Conservation (phyloP, 208 protist species). For the Crithidia fasciculata region DNA sequence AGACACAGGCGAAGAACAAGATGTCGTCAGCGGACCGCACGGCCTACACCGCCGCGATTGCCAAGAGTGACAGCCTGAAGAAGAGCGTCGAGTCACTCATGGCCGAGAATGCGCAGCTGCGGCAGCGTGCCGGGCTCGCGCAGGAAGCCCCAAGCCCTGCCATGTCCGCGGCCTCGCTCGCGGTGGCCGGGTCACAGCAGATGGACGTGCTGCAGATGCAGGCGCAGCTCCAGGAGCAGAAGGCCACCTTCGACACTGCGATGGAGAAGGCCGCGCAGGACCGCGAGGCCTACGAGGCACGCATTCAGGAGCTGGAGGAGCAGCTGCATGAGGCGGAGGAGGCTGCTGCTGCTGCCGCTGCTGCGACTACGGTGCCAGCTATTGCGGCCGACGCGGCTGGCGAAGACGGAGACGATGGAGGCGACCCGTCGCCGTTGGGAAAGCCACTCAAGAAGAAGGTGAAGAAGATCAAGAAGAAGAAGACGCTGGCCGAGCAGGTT, state of each 20-base stretch:
- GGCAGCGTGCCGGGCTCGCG: not conserved
- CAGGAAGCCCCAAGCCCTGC: conserved; percentile 3
- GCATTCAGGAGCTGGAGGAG: conserved; percentile 50
- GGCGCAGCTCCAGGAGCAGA: conserved; percentile 34
- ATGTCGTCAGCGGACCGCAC: conserved; percentile 38
- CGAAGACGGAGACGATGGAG: conserved; percentile 8
- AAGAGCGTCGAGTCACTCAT: conserved; percentile 43
- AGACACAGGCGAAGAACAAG: conserved; percentile 44
- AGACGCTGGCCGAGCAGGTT: conserved; percentile 53
- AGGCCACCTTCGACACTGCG: conserved; percentile 23
- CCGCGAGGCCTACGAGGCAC: conserved; percentile 37
- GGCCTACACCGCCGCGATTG: conserved; percentile 50
- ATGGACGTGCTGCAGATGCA: conserved; percentile 36
- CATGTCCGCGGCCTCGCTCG: conserved; percentile 15
- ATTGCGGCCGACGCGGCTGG: not conserved
- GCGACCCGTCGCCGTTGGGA: conserved; percentile 7
- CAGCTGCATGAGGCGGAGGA: conserved; percentile 37
- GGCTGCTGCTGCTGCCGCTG: conserved; percentile 7
- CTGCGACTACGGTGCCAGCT: not conserved
- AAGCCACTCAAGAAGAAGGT: conserved; percentile 42
- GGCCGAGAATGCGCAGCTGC: conserved; percentile 36
- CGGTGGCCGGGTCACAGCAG: conserved; percentile 28
- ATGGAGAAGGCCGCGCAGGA: conserved; percentile 36
- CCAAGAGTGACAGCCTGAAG: conserved; percentile 32
- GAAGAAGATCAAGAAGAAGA: conserved; percentile 64